Evolutionary conservation across 2,329 filamentous ascomycete species (phyloP), one percentile per base, ranked within the genome.

Genomic region (Metarhizium anisopliae): DNA sequence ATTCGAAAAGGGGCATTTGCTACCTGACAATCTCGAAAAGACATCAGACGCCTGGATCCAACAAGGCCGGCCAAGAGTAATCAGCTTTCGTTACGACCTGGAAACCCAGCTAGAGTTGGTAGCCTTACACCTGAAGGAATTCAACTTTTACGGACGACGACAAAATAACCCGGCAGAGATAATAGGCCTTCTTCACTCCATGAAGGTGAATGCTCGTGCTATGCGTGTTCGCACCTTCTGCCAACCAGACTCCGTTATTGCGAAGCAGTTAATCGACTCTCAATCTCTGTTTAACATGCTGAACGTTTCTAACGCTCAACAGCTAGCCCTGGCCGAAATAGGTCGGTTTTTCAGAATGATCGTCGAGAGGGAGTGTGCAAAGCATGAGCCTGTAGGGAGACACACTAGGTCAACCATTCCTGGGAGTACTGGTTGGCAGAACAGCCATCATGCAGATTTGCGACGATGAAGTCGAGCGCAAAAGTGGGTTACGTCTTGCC

Each of bases 101-200:
- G 80, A 83, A 68, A 83, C 80, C 1, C 81, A 84, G 67, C 63
- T 84, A n/a, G 78, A 81, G 11, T 73, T 84, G 11, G 65, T 83
- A 25, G 63, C 66, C 16, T 63, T 77, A 8, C 81, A 84, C 59
- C 64, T 74, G 32, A 65, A 75, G 10, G 73, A 77, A 25, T 84
- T 84, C 62, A 74, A 74, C 38, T 84, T 84, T 67, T 77, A 79
- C 61, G 78, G 79, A 36, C 72, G 72, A 2, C 68, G 71, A 10
- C 74, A 78, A 55, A 69, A 70, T 30, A 70, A 75, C 51, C 64
- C 68, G 0, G 62, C 71, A 2, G 73, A 77, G 56, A 73, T 82
- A 45, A 62, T 66, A 7, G 77, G 74, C 2, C 68, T 83, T 6
- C 65, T 84, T 6, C 72, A 78, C 47, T 72, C 76, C 52, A 80